Conservation (phyloP, 1,139 yeast species). For the Geotrichum australiense region DNA sequence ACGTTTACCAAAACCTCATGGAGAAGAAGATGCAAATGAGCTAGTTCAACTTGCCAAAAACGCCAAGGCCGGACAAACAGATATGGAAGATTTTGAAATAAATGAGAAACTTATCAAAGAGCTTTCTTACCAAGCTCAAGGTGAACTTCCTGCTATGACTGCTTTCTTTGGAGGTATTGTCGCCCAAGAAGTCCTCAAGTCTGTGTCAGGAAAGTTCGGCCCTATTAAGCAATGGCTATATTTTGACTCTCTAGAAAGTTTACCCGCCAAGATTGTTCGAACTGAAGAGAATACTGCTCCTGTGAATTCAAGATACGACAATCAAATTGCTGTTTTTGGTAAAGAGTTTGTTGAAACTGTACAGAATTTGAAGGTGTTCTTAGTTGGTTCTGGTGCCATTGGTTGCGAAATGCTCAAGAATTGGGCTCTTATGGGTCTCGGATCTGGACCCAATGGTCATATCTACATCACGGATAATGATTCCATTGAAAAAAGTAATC, state of each 20-base stretch:
- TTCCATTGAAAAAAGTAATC: conserved; percentile 87
- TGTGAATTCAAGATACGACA: conserved; percentile 75
- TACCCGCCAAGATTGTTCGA: conserved; percentile 59
- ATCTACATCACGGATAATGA: conserved; percentile 89
- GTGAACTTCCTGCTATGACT: conserved; percentile 84
- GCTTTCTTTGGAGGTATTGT: conserved; percentile 94
- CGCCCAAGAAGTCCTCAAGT: conserved; percentile 95
- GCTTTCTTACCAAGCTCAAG: conserved; percentile 77
- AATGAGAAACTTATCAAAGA: conserved; percentile 63
- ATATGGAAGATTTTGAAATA: conserved; percentile 48
- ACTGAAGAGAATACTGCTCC: conserved; percentile 69
- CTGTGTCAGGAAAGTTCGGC: conserved; percentile 86
- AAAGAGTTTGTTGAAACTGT: conserved; percentile 62
- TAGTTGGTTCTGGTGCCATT: conserved; percentile 98
- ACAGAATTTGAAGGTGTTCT: conserved; percentile 72
- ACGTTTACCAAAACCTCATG: conserved; percentile 61
- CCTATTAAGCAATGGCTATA: conserved; percentile 90
- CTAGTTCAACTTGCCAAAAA: conserved; percentile 51
- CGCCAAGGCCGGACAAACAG: conserved; percentile 20
- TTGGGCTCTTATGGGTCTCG: conserved; percentile 97
- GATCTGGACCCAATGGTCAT: conserved; percentile 82
- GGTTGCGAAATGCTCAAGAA: conserved; percentile 98
- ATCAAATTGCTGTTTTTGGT: conserved; percentile 93
- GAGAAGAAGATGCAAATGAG: conserved; percentile 68
- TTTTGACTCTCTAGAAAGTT: conserved; percentile 88